Conservation (phyloP, 1,139 yeast genomes). For the Pneumocystis canis region DNA sequence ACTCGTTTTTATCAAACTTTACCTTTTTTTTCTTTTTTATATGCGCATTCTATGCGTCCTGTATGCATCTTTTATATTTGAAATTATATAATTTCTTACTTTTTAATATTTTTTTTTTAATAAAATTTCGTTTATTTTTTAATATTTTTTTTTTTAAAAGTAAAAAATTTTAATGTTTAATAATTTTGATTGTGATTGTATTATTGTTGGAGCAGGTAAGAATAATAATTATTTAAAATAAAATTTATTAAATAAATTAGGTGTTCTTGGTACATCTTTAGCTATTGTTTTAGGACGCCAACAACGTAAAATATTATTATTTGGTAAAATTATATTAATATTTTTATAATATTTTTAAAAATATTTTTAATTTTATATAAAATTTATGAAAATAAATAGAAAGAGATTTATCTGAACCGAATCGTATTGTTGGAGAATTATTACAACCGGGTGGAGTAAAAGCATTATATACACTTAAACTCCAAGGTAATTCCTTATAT, state of each 20-base stretch:
- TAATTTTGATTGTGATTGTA: not conserved
- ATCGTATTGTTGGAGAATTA: slow-evolving; percentile 90
- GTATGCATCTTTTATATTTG: too few species aligned
- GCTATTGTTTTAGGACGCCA: slow-evolving; percentile 85
- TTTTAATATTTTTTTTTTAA: too few species aligned
- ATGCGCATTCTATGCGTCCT: too few species aligned
- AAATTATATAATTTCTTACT: too few species aligned
- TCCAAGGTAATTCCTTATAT: slow-evolving; percentile 28
- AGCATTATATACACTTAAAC: slow-evolving; percentile 66
- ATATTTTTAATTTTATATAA: slow-evolving; percentile 17
- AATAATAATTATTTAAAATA: not conserved
- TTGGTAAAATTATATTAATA: slow-evolving; percentile 16
- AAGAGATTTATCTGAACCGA: slow-evolving; percentile 83
- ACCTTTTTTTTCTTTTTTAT: too few species aligned
- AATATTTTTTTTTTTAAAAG: too few species aligned
- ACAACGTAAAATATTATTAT: slow-evolving; percentile 51
- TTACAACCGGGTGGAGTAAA: slow-evolving; percentile 90
- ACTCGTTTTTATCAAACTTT: too few species aligned
- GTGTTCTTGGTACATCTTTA: slow-evolving; percentile 86
- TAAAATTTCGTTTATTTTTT: too few species aligned
- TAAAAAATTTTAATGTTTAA: too few species aligned
- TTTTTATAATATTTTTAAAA: too few species aligned
- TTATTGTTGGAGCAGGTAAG: not conserved
- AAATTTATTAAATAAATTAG: slow-evolving; percentile 46
- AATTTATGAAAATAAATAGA: slow-evolving; percentile 31